A percentile compares a stretch with the other conserved stretches of the same genome.
Evolutionary conservation across 768 basidiomycete species (phyloP).

Genomic region (Phanerochaete sordida): DNA sequence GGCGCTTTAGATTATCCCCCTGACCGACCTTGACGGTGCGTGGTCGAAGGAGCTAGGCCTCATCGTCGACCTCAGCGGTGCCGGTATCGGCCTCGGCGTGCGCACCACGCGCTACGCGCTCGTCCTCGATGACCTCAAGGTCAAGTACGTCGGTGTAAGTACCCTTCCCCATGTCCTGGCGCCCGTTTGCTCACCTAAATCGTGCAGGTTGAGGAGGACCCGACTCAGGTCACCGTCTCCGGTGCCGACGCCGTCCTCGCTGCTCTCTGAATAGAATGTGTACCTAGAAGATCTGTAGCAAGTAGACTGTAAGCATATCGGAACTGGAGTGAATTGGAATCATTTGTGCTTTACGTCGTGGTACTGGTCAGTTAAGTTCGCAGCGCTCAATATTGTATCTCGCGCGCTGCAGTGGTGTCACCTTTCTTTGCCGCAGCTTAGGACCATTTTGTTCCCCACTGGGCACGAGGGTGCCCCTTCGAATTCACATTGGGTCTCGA

Average conservation of each 20-base stretch:
- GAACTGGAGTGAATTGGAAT: not conserved
- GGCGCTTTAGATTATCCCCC: constrained; percentile 27
- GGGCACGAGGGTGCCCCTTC: too few relatives aligned
- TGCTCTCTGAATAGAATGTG: constrained; percentile 16
- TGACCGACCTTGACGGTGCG: constrained; percentile 32
- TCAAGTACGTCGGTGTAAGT: constrained; percentile 55
- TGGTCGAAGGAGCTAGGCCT: constrained; percentile 38
- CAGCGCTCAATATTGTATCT: too few relatives aligned
- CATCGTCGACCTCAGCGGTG: constrained; percentile 48
- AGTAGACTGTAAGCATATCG: constrained; percentile 4
- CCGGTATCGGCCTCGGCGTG: constrained; percentile 33
- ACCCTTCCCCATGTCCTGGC: not conserved
- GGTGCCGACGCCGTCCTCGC: constrained; percentile 42
- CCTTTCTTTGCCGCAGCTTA: too few relatives aligned
- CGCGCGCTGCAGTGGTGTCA: too few relatives aligned
- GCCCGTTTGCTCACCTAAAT: not conserved
- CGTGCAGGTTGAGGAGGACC: constrained; percentile 26
- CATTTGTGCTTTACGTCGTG: not conserved
- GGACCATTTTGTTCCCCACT: too few relatives aligned
- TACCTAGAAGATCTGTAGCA: not conserved
- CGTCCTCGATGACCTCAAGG: constrained; percentile 65
- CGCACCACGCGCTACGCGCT: constrained; percentile 54
- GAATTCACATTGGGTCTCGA: too few relatives aligned
- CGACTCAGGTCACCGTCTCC: constrained; percentile 32
- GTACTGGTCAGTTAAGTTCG: too few relatives aligned